A percentile compares a stretch with the other conserved stretches of the same genome.
Conservation (phyloP, 805 yeast species). For the Ogataea paraovalis region DNA sequence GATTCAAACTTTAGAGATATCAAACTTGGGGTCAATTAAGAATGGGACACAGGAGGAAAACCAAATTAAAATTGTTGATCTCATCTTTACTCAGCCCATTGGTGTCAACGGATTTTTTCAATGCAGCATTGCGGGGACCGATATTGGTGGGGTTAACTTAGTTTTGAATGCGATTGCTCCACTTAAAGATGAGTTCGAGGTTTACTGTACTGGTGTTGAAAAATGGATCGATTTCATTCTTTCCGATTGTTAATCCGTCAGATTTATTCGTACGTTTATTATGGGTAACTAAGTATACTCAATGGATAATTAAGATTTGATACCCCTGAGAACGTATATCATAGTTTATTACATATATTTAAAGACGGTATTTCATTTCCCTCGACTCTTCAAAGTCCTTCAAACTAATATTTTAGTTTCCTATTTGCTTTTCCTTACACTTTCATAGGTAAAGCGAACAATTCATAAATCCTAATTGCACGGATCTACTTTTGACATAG, state of each 20-base stretch:
- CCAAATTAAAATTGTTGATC: constrained; percentile 9
- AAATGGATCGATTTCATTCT: constrained; percentile 4
- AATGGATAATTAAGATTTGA: no score
- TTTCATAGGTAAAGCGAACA: no score
- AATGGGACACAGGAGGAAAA: background rate
- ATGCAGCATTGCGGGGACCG: constrained; percentile 16
- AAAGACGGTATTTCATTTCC: no score
- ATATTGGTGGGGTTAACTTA: constrained; percentile 15
- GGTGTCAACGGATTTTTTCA: constrained; percentile 11
- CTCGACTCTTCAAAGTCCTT: no score
- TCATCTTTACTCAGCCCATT: constrained; percentile 18
- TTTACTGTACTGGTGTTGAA: background rate
- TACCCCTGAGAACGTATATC: no score
- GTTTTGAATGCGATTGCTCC: constrained; percentile 4
- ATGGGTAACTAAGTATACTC: no score
- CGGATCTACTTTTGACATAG: no score
- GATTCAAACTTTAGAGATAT: constrained; percentile 14
- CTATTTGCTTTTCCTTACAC: no score
- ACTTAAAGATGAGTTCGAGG: constrained; percentile 6
- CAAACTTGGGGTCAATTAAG: constrained; percentile 18
- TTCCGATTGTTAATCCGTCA: background rate
- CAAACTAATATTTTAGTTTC: no score
- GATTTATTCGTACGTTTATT: no score
- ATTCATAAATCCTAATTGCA: no score
- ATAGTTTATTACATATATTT: no score